phyloP scores from a whole-genome alignment of 176 grass and related monocot species.

The Ampelocalamus luodianensis region DNA sequence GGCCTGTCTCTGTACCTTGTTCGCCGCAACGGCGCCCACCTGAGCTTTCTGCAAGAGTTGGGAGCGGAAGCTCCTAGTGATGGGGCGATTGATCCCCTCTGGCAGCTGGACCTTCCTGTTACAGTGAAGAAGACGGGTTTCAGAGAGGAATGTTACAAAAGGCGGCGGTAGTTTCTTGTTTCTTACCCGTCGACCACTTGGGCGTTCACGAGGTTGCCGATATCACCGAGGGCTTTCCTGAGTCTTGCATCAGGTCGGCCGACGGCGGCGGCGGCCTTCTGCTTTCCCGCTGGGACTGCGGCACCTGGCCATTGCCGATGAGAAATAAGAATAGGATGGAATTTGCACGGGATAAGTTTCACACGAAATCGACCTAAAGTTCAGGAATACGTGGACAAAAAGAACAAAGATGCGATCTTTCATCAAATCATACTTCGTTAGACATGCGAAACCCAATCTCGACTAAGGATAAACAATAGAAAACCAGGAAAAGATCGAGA shows the following conservation, averaged over 20 bases:
- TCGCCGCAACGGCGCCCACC: slow-evolving; percentile 37
- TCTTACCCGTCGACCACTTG: slow-evolving; percentile 45
- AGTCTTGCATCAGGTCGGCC: slow-evolving; percentile 39
- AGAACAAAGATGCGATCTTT: not conserved
- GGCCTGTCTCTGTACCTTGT: slow-evolving; percentile 46
- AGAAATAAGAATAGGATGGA: not conserved
- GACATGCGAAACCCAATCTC: not conserved
- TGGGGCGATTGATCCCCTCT: slow-evolving; percentile 56
- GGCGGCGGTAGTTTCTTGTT: not conserved
- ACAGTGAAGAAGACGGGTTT: not conserved
- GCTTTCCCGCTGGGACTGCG: slow-evolving; percentile 40
- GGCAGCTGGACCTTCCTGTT: slow-evolving; percentile 51
- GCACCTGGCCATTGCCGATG: slow-evolving; percentile 43
- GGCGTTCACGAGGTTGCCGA: slow-evolving; percentile 61
- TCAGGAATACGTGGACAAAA: not conserved
- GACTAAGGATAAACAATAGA: not conserved
- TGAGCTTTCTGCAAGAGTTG: slow-evolving; percentile 67
- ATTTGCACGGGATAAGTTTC: not conserved
- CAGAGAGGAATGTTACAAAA: not conserved
- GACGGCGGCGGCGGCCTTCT: slow-evolving; percentile 47
- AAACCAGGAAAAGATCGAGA: not conserved
- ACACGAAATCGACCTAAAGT: not conserved
- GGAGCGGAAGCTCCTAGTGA: slow-evolving; percentile 63
- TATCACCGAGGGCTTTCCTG: slow-evolving; percentile 62
- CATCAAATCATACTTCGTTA: not conserved